phyloP scores from a whole-genome alignment of 495 filamentous ascomycete genomes.

The Trichoderma virens region DNA sequence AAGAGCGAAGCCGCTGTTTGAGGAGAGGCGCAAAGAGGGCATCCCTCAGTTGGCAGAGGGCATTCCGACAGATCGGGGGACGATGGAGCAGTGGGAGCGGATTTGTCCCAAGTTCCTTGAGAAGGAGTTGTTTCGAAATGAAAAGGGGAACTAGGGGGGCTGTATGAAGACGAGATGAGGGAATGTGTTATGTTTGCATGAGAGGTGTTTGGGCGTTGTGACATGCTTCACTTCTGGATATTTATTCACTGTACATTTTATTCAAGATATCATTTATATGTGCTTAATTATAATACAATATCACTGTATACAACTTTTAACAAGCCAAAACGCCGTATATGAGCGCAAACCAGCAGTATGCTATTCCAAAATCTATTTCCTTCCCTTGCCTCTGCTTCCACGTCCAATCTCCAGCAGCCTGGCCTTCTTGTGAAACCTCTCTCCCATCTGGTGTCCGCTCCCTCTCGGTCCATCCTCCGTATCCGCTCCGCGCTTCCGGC shows the following conservation, averaged over 20 bases:
- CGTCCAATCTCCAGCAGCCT: constrained; percentile 57
- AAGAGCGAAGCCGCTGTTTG: neutral
- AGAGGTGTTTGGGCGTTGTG: too few species aligned
- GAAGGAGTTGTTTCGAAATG: neutral
- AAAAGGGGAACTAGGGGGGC: neutral
- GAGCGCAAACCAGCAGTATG: neutral
- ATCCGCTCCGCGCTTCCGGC: constrained; percentile 61
- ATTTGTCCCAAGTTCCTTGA: neutral
- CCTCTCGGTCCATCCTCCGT: constrained; percentile 50
- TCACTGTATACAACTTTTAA: neutral
- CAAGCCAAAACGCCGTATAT: neutral
- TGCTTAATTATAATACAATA: neutral
- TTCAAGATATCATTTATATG: neutral
- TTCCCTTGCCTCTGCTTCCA: constrained; percentile 42
- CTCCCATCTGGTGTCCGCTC: constrained; percentile 51
- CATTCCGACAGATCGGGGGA: neutral
- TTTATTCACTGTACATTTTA: neutral
- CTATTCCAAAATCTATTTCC: constrained; percentile 2
- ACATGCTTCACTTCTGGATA: too few species aligned
- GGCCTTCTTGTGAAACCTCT: constrained; percentile 64
- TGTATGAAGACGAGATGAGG: too few species aligned
- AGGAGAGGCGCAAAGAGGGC: neutral
- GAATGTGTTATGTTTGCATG: too few species aligned
- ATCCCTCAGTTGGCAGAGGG: neutral
- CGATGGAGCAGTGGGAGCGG: neutral